A percentile compares a stretch with the other conserved stretches of the same genome.
phyloP scores from a whole-genome alignment of 164 flowering plant species.

The Vitis cinerea region DNA sequence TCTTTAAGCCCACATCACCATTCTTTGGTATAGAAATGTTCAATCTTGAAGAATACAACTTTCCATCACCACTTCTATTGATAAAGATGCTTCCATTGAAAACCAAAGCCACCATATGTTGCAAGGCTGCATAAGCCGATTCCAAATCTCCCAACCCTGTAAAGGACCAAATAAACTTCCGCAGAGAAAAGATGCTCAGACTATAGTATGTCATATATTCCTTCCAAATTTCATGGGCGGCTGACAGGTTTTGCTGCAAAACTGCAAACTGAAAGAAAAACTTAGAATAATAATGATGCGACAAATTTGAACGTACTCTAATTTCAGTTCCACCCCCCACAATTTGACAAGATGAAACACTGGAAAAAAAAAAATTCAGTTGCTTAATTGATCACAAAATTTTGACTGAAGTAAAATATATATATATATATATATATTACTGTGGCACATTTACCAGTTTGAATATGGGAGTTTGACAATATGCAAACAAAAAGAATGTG shows the following conservation, averaged over 20 bases:
- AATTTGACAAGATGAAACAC: background rate
- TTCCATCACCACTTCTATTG: conserved; percentile 27
- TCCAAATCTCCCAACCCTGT: conserved; percentile 59
- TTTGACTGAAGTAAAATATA: too few relatives aligned
- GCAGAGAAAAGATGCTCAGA: conserved; percentile 44
- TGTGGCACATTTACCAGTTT: too few relatives aligned
- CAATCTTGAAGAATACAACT: conserved; percentile 34
- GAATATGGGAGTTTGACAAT: too few relatives aligned
- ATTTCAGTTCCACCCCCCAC: background rate
- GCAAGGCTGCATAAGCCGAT: conserved; percentile 66
- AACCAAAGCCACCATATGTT: conserved; percentile 61
- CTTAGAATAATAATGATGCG: conserved; percentile 9
- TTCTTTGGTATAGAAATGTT: conserved; percentile 69
- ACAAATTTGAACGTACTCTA: background rate
- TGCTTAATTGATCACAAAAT: too few relatives aligned
- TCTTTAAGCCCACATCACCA: conserved; percentile 11
- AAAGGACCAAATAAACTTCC: conserved; percentile 67
- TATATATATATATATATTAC: too few relatives aligned
- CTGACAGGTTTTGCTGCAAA: conserved; percentile 53
- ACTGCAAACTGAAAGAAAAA: conserved; percentile 69
- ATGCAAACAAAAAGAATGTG: too few relatives aligned
- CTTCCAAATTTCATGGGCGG: conserved; percentile 66
- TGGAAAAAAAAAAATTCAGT: too few relatives aligned
- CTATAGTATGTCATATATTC: conserved; percentile 53
- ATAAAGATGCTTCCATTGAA: conserved; percentile 25